Base-by-base conservation (phyloP, 1,284 basidiomycete genomes). In the Thecaphora frezii region DNA sequence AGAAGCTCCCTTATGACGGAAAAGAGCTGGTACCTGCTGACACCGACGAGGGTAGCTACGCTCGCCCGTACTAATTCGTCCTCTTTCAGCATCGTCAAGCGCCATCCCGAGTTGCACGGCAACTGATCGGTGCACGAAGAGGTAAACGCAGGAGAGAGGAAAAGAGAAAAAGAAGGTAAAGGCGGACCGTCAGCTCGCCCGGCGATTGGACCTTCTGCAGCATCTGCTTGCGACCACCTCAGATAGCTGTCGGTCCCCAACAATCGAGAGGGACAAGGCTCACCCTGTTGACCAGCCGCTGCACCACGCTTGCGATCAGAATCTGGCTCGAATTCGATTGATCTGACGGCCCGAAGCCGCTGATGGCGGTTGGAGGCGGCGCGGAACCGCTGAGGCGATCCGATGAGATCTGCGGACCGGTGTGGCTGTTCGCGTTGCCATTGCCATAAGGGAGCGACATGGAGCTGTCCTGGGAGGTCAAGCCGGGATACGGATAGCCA, bases 241-340 rank as follows among this genome's bases (percentile, higher is more conserved):
- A n/a, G n/a, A n/a, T n/a, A n/a, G n/a, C n/a, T 28, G 7, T 36
- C 33, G 16, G 33, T 18, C 33, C 28, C 14, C 8, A 14, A 30
- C 28, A 14, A 7, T 30, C 8, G 28, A 30, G 7, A 14, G 28
- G 28, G 25, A 33, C 9, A 14, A 8, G 12, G 45, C 58, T 61
- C 53, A 64, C 61, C 21, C 52, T 44, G 33, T 73, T 74, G 33
- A 69, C 71, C 18, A 75, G 47, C 30, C 73, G 47, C 43, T 69
- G 63, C 5, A 75, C 73, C n/a, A 72, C 66, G 39, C 73, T 75
- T 16, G 61, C 59, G 33, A 75, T 71, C 18, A 73, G 46, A 1
- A 68, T 33, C 23, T 71, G 64, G 40, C 69, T 73, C 16, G 68
- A 63, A 25, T 51, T 53, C 8, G 47, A 21, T 5, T 13, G 38